These are phyloP conservation scores for Pistacia integerrima DNA, from an alignment of 345 rosid species.

Conservation along the genomic window DNA sequence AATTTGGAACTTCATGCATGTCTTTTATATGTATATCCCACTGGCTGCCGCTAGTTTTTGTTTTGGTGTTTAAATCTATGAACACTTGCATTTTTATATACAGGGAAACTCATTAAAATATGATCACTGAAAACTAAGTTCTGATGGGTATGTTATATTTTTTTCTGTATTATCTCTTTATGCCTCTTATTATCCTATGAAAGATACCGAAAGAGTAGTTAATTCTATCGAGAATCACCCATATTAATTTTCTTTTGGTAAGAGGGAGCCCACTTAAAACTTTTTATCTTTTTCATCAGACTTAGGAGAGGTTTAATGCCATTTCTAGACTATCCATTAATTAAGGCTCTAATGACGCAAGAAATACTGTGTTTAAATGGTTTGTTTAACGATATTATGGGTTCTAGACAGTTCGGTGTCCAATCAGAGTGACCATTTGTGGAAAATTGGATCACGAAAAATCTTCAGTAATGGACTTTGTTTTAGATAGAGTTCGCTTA, in stretches of 20 bases:
- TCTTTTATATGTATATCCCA: not conserved
- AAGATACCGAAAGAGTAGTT: not conserved
- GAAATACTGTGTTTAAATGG: no score
- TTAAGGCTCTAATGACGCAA: no score
- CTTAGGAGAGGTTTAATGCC: no score
- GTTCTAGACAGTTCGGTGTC: not conserved
- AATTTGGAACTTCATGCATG: constrained; percentile 6
- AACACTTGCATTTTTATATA: not conserved
- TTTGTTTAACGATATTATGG: no score
- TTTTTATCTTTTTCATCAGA: no score
- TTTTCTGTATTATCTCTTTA: not conserved
- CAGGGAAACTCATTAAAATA: no score
- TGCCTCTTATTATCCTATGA: not conserved
- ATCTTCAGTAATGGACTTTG: not conserved
- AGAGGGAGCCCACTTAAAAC: no score
- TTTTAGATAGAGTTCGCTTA: not conserved
- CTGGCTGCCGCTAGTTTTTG: not conserved
- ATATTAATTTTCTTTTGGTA: not conserved
- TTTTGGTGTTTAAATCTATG: not conserved
- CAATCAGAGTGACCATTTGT: not conserved
- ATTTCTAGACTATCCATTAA: no score
- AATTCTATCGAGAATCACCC: not conserved
- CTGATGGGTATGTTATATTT: not conserved
- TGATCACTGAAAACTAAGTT: not conserved
- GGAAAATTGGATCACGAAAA: not conserved